Base-by-base conservation (phyloP, 2,329 filamentous ascomycete genomes). In the Exophiala aquamarina region DNA sequence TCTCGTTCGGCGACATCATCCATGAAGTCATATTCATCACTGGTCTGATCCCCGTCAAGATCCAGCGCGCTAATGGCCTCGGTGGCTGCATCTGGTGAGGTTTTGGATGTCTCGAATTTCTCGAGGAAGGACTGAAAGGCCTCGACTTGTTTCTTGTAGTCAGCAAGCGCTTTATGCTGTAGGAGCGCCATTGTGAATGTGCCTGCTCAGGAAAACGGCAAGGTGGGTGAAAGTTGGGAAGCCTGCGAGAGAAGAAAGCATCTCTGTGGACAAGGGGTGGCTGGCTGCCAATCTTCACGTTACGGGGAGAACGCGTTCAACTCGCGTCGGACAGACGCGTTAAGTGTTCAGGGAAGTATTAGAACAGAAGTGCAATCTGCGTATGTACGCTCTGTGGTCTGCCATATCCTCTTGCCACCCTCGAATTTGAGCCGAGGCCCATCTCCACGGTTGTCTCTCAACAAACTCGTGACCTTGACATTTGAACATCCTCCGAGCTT, bases 21-120 rank as follows among this genome's bases (percentile, higher is more conserved):
- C 83, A 95, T 89, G 64, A 94, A 88, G 62, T 96, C 90, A 66
- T 95, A 89, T 61, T 95, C 89, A 62, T 95, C 91, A 68, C 86
- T 90, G 33, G 88, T 78, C 59, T 86, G 87, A 70, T 94, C 86
- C 63, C 89, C 91, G 66, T 90, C 86, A 56, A 98, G 87, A 63
- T 87, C 87, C 61, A 98, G 82, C 58, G 86, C 83, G 59, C 89
- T 83, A 38, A 98, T 79, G 35, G 90, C 90, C 65, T 91, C 85
- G 31, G 88, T 83, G 58, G 94, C 83, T 13, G 75, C 70, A 49
- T 73, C 80, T 77, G 79, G 68, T 77, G 82, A 47, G 74, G 86
- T 63, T 77, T 84, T 45, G n/a, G 76, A 74, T 47, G 78, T 79
- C 74, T 98, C 97, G 82, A 94, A 98, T 55, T 83, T 83, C 61